Evolutionary conservation across 2,329 filamentous ascomycete genomes (phyloP), one percentile per base, ranked within the genome.

Genomic region (Penicillium sp.): DNA sequence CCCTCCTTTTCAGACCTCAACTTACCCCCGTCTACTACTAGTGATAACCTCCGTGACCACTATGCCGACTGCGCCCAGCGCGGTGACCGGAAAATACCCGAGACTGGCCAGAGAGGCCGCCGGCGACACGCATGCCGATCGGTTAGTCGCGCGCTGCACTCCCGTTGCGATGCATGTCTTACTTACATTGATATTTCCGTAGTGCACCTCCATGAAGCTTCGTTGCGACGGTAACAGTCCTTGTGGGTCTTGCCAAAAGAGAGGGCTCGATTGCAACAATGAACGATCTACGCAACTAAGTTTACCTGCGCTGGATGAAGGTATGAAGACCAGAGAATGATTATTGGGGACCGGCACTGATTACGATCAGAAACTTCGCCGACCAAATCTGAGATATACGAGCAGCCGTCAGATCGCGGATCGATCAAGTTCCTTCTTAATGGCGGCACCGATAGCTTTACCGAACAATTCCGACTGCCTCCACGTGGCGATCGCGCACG

Each of bases 171-270:
- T 8, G 14, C 13, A 25, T 24, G 39, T n/a, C 7, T n/a, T 7
- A 22, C 11, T 25, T 10, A 41, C 24, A 25, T 8, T 9, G 16
- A 16, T 24, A 8, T 44, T 25, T 11, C 11, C 13, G 14, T 53
- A 77, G 75, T 77, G 75, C 55, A 77, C 73, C 14, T 66, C 71
- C 20, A 76, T 76, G 70, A 77, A 77, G 53, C 67, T 77, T 16
- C 75, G 75, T 11, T 77, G 75, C 56, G 75, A 77, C 55, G 75
- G 75, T 9, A 58, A 63, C 28, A 72, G 62, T 47, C 75, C 75
- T 14, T 77, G 75, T 51, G 67, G 70, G 31, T 74, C 74, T 5
- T 77, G 75, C 53, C 63, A 67, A 51, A 75, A 76, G 56, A 70
- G 74, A 57, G 69, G 69, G 35, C 60, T 76, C 13, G 62, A 65